Evolutionary conservation across 2,329 filamentous ascomycete species (phyloP).

Genomic region (Ceratocystis huliohia): DNA sequence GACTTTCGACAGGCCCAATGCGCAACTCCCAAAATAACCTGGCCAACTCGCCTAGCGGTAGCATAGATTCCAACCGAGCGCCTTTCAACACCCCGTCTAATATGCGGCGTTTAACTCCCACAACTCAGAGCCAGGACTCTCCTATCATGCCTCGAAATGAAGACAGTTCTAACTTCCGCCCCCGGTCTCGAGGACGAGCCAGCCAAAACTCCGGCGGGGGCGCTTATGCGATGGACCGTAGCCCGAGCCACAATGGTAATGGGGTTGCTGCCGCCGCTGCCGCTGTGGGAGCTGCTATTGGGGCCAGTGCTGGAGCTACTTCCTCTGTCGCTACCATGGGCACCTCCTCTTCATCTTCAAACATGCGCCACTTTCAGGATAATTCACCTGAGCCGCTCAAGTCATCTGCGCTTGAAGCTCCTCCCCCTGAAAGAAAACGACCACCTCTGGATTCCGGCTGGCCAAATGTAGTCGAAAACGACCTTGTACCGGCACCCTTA

Average conservation of each 20-base stretch:
- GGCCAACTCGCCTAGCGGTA: constrained; percentile 37
- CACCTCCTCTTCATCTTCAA: neutral
- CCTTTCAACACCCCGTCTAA: constrained; percentile 31
- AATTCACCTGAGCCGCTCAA: constrained; percentile 21
- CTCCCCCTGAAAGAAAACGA: constrained; percentile 49
- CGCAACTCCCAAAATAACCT: constrained; percentile 19
- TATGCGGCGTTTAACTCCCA: constrained; percentile 36
- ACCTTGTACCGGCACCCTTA: constrained; percentile 45
- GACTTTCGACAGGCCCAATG: constrained; percentile 29
- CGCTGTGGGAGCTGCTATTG: neutral
- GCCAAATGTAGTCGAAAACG: constrained; percentile 38
- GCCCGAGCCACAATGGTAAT: constrained; percentile 24
- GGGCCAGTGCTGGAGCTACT: constrained; percentile 6
- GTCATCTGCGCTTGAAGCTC: constrained; percentile 29
- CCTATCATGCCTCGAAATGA: constrained; percentile 36
- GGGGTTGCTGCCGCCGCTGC: constrained; percentile 4
- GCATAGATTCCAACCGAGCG: constrained; percentile 38
- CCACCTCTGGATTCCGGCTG: constrained; percentile 53
- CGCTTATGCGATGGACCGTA: neutral
- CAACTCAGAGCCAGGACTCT: constrained; percentile 47
- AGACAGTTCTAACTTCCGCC: constrained; percentile 38
- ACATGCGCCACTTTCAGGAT: constrained; percentile 16
- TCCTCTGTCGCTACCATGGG: neutral
- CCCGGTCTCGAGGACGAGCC: constrained; percentile 40
- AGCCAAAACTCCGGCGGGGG: constrained; percentile 30